Conservation (phyloP, 2,329 filamentous ascomycete species). For the Blumeria graminis region DNA sequence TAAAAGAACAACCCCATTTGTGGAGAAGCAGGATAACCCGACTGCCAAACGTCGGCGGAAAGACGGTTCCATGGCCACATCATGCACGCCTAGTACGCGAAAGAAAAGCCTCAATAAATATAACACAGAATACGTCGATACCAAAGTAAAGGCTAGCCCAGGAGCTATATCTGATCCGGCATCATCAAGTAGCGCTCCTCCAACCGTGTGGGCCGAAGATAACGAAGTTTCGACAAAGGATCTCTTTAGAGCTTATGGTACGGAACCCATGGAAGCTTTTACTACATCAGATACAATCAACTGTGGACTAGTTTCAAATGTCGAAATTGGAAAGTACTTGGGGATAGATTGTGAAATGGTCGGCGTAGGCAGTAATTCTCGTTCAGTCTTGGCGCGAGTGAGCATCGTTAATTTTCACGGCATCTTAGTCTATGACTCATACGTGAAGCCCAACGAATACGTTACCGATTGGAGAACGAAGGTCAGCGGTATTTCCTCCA, state of each 20-base stretch:
- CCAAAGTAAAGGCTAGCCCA: constrained; percentile 3
- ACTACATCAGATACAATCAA: constrained; percentile 33
- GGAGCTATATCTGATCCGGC: constrained; percentile 2
- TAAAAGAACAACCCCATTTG: constrained; percentile 15
- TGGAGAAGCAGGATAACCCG: constrained; percentile 12
- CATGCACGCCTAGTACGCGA: background rate
- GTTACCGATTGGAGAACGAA: constrained; percentile 81
- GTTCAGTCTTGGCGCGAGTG: constrained; percentile 61
- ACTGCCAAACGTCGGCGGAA: constrained; percentile 15
- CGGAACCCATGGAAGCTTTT: constrained; percentile 19
- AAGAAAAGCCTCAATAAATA: background rate
- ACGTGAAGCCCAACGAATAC: constrained; percentile 50
- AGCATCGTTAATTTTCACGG: constrained; percentile 89
- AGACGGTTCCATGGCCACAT: no score
- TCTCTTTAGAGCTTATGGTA: constrained; percentile 35
- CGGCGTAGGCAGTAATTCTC: constrained; percentile 47
- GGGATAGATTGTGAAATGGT: constrained; percentile 98
- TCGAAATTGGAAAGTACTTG: constrained; percentile 69
- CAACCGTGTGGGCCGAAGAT: constrained; percentile 34
- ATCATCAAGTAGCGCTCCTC: constrained; percentile 19
- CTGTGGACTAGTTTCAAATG: constrained; percentile 32
- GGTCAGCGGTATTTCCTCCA: constrained; percentile 58
- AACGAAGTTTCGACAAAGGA: constrained; percentile 35
- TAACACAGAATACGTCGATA: constrained; percentile 3
- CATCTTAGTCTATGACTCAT: constrained; percentile 81